Evolutionary conservation across 1,284 basidiomycete genomes (phyloP).

Genomic region (Fomes fomentarius): DNA sequence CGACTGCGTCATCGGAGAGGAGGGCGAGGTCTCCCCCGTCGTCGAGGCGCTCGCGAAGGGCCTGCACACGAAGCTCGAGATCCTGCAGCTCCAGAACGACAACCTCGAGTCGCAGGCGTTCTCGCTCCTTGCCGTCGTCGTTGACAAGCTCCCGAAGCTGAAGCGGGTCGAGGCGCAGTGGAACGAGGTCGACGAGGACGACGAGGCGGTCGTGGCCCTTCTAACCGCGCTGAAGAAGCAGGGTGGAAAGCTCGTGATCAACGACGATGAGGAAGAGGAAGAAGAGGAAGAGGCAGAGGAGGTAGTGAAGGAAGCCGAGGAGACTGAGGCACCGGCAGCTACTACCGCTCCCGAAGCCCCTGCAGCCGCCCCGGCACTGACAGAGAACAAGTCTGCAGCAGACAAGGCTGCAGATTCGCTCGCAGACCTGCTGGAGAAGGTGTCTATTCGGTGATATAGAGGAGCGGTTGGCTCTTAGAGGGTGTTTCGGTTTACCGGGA

Average conservation of each 20-base stretch:
- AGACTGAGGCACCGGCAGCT: slow-evolving; percentile 34
- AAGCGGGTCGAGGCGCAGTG: slow-evolving; percentile 83
- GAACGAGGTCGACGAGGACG: slow-evolving; percentile 85
- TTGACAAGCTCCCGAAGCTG: slow-evolving; percentile 63
- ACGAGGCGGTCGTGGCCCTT: slow-evolving; percentile 65
- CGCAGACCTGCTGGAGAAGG: slow-evolving; percentile 62
- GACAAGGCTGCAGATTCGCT: slow-evolving; percentile 55
- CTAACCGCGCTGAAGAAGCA: slow-evolving; percentile 69
- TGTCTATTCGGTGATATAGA: slow-evolving; percentile 40
- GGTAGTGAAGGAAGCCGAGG: slow-evolving; percentile 47
- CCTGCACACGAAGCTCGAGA: slow-evolving; percentile 74
- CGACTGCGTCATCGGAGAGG: slow-evolving; percentile 84
- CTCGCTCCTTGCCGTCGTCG: slow-evolving; percentile 65
- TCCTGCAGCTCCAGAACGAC: slow-evolving; percentile 87
- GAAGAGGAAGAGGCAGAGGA: slow-evolving; percentile 74
- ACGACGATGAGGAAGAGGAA: slow-evolving; percentile 81
- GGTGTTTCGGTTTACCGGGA: slow-evolving; percentile 1
- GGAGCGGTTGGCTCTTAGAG: slow-evolving; percentile 6
- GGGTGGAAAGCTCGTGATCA: slow-evolving; percentile 60
- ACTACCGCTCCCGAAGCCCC: slow-evolving; percentile 33
- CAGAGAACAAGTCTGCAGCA: slow-evolving; percentile 29
- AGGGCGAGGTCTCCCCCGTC: slow-evolving; percentile 68
- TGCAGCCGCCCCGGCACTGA: slow-evolving; percentile 14
- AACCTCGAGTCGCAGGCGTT: slow-evolving; percentile 81
- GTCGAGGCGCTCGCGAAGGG: slow-evolving; percentile 72